Evolutionary conservation across 176 grass and related monocot genomes (phyloP).

Genomic region (Aegilops longissima): DNA sequence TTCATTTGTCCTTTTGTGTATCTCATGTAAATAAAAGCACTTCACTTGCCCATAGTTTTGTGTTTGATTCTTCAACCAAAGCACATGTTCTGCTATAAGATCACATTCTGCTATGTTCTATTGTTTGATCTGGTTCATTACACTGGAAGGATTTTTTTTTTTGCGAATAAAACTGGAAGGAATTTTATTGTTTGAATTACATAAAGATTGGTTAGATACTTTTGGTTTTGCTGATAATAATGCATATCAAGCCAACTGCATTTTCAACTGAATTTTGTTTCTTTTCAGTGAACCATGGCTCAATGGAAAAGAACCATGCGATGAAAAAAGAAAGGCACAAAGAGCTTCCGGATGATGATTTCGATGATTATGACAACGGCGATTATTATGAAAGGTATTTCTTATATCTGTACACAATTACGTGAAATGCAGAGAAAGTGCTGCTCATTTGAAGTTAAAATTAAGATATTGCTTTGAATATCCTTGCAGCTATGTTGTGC

Average conservation of each 20-base stretch:
- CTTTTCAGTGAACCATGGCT: constrained; percentile 37
- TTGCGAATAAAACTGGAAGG: neutral
- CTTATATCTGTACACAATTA: neutral
- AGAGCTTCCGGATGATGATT: constrained; percentile 40
- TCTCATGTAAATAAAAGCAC: neutral
- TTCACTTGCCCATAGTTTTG: neutral
- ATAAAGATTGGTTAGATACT: constrained; percentile 9
- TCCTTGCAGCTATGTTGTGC: constrained; percentile 7
- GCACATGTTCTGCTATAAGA: constrained; percentile 1
- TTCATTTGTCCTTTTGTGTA: neutral
- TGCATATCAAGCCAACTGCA: neutral
- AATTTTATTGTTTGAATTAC: neutral
- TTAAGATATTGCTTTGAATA: constrained; percentile 11
- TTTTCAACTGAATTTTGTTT: constrained; percentile 18
- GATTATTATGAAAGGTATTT: constrained; percentile 39
- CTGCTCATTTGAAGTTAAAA: constrained; percentile 8
- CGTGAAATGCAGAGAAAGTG: neutral
- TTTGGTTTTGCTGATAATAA: constrained; percentile 15
- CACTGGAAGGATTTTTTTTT: neutral
- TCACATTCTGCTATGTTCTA: neutral
- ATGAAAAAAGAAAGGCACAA: constrained; percentile 38
- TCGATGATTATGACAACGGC: constrained; percentile 27
- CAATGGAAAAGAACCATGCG: constrained; percentile 18
- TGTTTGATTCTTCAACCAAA: neutral
- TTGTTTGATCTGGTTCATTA: constrained; percentile 25